Conservation (phyloP, 805 yeast genomes). For the Candida succiphila region DNA sequence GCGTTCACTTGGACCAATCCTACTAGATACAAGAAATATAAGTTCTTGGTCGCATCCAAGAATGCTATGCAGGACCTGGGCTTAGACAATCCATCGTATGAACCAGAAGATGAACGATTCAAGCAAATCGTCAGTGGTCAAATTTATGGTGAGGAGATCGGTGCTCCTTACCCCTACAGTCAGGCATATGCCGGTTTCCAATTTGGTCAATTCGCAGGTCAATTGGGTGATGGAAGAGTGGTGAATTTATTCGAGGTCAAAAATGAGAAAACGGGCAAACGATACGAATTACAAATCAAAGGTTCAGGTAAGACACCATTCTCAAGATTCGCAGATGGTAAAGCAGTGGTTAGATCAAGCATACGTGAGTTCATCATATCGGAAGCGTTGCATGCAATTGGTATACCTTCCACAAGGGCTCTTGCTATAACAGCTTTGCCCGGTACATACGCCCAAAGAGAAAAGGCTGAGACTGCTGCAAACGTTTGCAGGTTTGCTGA, state of each 20-base stretch:
- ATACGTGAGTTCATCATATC: constrained; percentile 81
- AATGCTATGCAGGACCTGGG: constrained; percentile 56
- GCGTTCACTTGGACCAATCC: constrained; percentile 72
- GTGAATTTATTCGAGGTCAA: constrained; percentile 67
- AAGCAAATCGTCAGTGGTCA: constrained; percentile 53
- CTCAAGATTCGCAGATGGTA: constrained; percentile 94
- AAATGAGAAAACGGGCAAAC: constrained; percentile 28
- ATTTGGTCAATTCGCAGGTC: constrained; percentile 95
- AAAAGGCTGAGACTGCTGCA: constrained; percentile 71
- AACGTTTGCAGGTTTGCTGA: constrained; percentile 76
- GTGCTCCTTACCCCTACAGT: constrained; percentile 59
- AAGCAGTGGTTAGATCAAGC: constrained; percentile 82
- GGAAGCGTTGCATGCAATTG: constrained; percentile 70
- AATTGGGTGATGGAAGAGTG: constrained; percentile 93
- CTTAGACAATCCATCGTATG: constrained; percentile 32
- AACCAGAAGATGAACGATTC: constrained; percentile 20
- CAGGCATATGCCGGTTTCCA: constrained; percentile 95
- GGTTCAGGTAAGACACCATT: constrained; percentile 92
- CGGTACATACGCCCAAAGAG: constrained; percentile 64
- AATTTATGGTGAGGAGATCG: constrained; percentile 25
- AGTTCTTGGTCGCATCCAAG: constrained; percentile 47
- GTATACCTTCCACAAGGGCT: constrained; percentile 84
- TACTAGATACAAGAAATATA: constrained; percentile 40
- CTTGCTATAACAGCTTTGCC: constrained; percentile 66
- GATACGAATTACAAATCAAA: constrained; percentile 70